Evolutionary conservation across 352 stramenopile species (phyloP), one percentile per base, ranked within the genome.

Genomic region (Pythium aquatile): DNA sequence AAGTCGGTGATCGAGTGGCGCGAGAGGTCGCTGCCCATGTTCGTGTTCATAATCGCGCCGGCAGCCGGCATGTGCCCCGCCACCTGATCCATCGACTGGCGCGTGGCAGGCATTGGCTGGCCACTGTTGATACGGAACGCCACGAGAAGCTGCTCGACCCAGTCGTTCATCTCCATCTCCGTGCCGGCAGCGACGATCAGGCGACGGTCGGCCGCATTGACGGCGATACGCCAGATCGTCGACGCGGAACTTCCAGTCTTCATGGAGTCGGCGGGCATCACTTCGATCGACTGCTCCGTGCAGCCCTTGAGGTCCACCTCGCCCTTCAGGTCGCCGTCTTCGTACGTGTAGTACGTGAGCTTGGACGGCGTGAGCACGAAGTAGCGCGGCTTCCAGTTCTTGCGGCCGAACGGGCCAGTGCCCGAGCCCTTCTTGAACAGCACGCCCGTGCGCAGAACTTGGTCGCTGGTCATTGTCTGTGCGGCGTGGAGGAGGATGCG

Each of bases 1-100:
- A 93, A 93, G 63, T 93, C 81, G 13, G 75, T 77, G 42, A 93
- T 90, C 42, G 58, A 67, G 32, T 69, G 61, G 52, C 61, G 56
- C 16, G 55, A 42, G 6, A 57, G 16, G 52, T 66, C 67, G 13
- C 1, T 39, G 14, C 57, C 56, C 26, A 35, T 44, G n/a, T 28
- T 20, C 9, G 56, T 58, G 32, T 48, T 48, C 10, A 55, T 40
- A 35, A 59, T 63, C 16, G 60, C 40, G n/a, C 66, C 66, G 17
- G 13, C 26, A 0, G 47, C 48, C 0, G 46, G 47, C 53, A 44
- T 46, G 2, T 35, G 53, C 26, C 26, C 29, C 5, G 40, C 28
- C 2, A 48, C 46, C 3, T 64, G 52, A 17, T 60, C 39, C 20
- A 58, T 54, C 33, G 66, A 63, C 26, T 53, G 39, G 32, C 64